Base-by-base conservation (phyloP, 2,329 filamentous ascomycete genomes). In the Herpotrichia juniperi region DNA sequence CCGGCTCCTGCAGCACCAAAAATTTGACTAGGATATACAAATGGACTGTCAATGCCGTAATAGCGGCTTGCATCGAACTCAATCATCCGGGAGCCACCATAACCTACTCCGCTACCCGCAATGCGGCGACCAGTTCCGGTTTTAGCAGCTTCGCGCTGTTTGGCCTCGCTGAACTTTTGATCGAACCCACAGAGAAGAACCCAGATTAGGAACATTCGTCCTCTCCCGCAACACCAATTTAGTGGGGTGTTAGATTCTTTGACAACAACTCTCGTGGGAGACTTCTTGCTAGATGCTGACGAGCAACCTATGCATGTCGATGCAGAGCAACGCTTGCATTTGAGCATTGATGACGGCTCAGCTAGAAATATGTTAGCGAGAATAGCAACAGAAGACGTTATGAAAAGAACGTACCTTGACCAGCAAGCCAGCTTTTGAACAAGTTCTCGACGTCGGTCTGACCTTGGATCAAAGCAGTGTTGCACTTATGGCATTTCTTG, bases 131-230 rank as follows among this genome's bases (percentile, higher is more conserved):
- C 14, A 21, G 39, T n/a, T 24, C 48, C 37, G 17, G 30, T 42
- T 17, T 52, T 53, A n/a, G 54, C 14, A 32, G 28, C 42, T 40
- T 56, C 37, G 14, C 47, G 31, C 48, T 50, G 32, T 42, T 54
- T 57, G 37, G 37, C 32, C 10, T 25, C 47, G 19, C 59, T 51
- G 19, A 60, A 60, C 22, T 62, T 50, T n/a, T 61, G 46, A 51
- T 78, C 75, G 37, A 72, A 72, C 14, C 68, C 68, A 42, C 68
- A 74, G 7, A 78, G 64, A 1, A 76, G 47, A 4, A 66, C 54
- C 73, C 73, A 77, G 35, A 75, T 67, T 14, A 72, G 26, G 46
- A 71, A 64, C 10, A 73, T 22, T 7, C 68, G 62, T 14, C 69
- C 71, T 4, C 54, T 43, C 21, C 59, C 57, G 51, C 74, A 77